A percentile compares a stretch with the other conserved stretches of the same genome.
phyloP scores from a whole-genome alignment of 192 early-diverging fungal species.

The Allomyces macrogynus region DNA sequence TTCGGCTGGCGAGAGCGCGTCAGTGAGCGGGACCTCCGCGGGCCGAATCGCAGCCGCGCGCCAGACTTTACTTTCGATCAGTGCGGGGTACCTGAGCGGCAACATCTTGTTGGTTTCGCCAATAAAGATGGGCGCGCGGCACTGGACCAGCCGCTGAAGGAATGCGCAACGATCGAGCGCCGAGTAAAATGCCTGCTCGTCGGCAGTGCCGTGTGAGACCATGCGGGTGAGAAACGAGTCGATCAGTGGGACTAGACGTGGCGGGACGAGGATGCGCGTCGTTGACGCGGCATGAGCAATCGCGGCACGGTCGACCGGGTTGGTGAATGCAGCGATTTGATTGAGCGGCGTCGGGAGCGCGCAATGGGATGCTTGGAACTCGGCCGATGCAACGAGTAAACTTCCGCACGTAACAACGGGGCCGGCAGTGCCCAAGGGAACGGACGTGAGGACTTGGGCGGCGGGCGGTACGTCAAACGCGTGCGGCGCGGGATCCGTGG shows the following conservation, averaged over 20 bases:
- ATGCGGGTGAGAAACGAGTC: conserved; percentile 7
- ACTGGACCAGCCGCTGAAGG: conserved; percentile 6
- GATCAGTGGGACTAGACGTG: conserved; percentile 1
- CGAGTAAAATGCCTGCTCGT: conserved; percentile 7
- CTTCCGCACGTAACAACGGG: too few relatives aligned
- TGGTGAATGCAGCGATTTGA: background rate
- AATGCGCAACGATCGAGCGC: conserved; percentile 3
- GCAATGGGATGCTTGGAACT: background rate
- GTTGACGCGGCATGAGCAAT: background rate
- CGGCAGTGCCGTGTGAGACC: background rate
- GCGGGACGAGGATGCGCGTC: conserved; percentile 10
- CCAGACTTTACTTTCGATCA: background rate
- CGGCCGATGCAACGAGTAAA: background rate
- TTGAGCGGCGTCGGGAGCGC: background rate
- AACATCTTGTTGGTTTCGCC: conserved; percentile 5
- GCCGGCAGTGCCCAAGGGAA: too few relatives aligned
- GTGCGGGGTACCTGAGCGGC: background rate
- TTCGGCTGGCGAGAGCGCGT: conserved; percentile 17
- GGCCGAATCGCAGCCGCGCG: background rate
- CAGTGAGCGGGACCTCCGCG: conserved; percentile 3
- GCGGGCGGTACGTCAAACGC: too few relatives aligned
- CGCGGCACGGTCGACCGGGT: background rate
- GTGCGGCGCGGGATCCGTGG: too few relatives aligned
- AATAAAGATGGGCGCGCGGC: conserved; percentile 12
- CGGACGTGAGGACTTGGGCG: too few relatives aligned